Evolutionary conservation across 2,329 filamentous ascomycete species (phyloP), one percentile per base, ranked within the genome.

Genomic region (Grosmannia clavigera): DNA sequence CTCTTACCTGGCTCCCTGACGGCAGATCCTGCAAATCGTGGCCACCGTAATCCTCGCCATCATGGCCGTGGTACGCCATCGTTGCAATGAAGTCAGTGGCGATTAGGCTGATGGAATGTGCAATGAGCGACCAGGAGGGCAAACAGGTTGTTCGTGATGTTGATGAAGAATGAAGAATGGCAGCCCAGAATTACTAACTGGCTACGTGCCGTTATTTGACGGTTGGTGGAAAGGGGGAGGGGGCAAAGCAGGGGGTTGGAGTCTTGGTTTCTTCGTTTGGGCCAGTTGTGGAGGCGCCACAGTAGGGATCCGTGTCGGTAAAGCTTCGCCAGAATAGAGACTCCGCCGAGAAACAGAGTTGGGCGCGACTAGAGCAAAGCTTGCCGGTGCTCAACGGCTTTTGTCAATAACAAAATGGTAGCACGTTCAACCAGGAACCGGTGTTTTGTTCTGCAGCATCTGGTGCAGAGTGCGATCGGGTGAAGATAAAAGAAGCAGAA

Each of bases 1-100:
- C 50, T 52, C 84, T 76, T 78, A 88, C 86, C 69, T 76, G 78
- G 68, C 76, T 78, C 61, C 79, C 79, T 61, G 78, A 71, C 63
- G 82, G 81, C 40, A 89, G 76, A 69, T 90, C 85, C 69, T 88
- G 83, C 68, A 89, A 73, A 61, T 78, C 80, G 70, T 89, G 85
- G 66, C 82, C 80, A 60, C 82, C 77, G 66, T 84, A 86, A 60
- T 81, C 81, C 38, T 46, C 60, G 52, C 40, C 61, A 27, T 61
- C 60, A n/a, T 52, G 62, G 58, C 72, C 63, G 51, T 57, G 60
- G 60, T 66, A 66, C 46, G 65, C 65, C 65, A 66, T 66, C 52
- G 58, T 62, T 29, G 48, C 7, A 35, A 33, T 35, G 7, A 25
- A 14, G 22, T n/a, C 11, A 7, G 25, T 14, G 57, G 46, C 29